Conservation (phyloP, 2,329 filamentous ascomycete genomes). For the Talaromyces sp. region DNA sequence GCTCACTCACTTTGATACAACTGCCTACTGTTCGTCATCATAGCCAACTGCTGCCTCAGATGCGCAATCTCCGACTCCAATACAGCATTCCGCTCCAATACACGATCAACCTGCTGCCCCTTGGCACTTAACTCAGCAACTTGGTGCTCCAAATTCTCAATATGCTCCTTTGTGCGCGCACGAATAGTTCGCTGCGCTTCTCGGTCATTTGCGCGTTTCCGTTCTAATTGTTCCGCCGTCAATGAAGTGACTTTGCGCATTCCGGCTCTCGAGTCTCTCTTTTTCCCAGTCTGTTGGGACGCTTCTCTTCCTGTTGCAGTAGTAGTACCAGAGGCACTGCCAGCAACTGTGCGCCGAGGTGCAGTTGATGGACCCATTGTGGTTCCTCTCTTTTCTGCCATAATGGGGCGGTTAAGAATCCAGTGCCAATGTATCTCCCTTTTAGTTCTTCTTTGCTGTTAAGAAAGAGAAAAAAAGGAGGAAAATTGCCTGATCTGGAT, state of each 20-base stretch:
- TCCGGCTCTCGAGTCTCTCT: conserved; percentile 48
- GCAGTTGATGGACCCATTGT: neutral
- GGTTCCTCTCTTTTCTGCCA: conserved; percentile 5
- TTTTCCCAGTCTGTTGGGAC: conserved; percentile 19
- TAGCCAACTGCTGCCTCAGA: conserved; percentile 45
- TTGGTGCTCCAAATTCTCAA: conserved; percentile 52
- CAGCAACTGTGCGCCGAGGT: conserved; percentile 1
- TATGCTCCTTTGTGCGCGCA: conserved; percentile 55
- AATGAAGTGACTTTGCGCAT: conserved; percentile 55
- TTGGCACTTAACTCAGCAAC: conserved; percentile 49
- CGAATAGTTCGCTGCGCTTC: conserved; percentile 57
- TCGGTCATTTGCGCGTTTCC: conserved; percentile 57
- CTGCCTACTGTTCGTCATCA: conserved; percentile 20
- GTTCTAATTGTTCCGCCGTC: conserved; percentile 54
- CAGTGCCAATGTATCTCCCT: neutral
- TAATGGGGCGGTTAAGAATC: neutral
- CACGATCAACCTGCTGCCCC: conserved; percentile 47
- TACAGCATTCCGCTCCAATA: conserved; percentile 51
- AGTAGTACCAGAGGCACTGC: neutral
- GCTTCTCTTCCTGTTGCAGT: neutral
- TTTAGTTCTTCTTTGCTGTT: neutral
- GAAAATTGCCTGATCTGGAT: neutral
- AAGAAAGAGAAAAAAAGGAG: neutral
- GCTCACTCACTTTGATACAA: conserved; percentile 14
- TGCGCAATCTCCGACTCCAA: conserved; percentile 53